A percentile compares a stretch with the other conserved stretches of the same genome.
These are phyloP conservation scores for Fusarium camptoceras DNA, from an alignment of 2,329 filamentous ascomycete species.

Conservation along the genomic window DNA sequence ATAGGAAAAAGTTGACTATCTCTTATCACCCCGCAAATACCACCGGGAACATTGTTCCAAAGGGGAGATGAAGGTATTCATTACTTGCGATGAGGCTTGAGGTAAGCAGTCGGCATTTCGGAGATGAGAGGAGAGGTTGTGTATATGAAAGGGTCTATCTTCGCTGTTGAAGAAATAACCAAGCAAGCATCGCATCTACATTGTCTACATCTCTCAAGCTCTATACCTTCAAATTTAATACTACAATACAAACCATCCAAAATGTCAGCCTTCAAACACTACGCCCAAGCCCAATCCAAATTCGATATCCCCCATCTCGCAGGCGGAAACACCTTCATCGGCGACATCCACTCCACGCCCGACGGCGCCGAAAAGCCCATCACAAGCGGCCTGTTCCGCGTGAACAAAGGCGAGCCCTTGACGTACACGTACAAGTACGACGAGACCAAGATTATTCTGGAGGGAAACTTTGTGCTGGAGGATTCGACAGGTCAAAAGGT, in stretches of 20 bases:
- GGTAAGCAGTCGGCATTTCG: background rate
- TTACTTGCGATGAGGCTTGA: background rate
- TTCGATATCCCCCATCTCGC: constrained; percentile 75
- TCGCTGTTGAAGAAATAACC: constrained; percentile 6
- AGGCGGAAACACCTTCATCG: constrained; percentile 75
- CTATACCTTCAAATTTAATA: background rate
- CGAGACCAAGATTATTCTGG: constrained; percentile 80
- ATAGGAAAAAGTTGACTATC: constrained; percentile 41
- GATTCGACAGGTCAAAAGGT: constrained; percentile 72
- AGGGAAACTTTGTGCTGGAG: constrained; percentile 73
- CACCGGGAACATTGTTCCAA: constrained; percentile 33
- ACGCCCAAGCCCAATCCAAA: constrained; percentile 66
- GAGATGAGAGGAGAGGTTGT: background rate
- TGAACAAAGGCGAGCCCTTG: constrained; percentile 75
- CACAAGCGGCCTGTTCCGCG: constrained; percentile 72
- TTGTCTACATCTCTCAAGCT: background rate
- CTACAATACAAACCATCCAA: constrained; percentile 10
- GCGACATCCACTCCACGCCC: constrained; percentile 69
- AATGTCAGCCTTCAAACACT: constrained; percentile 63
- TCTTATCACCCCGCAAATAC: constrained; percentile 17
- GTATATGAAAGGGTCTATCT: constrained; percentile 27
- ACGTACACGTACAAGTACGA: constrained; percentile 78
- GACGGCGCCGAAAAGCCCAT: constrained; percentile 69
- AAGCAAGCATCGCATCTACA: constrained; percentile 4
- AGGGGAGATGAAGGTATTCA: constrained; percentile 16